phyloP scores from a whole-genome alignment of 2,329 filamentous ascomycete species.

The Epichloe gansuensis region DNA sequence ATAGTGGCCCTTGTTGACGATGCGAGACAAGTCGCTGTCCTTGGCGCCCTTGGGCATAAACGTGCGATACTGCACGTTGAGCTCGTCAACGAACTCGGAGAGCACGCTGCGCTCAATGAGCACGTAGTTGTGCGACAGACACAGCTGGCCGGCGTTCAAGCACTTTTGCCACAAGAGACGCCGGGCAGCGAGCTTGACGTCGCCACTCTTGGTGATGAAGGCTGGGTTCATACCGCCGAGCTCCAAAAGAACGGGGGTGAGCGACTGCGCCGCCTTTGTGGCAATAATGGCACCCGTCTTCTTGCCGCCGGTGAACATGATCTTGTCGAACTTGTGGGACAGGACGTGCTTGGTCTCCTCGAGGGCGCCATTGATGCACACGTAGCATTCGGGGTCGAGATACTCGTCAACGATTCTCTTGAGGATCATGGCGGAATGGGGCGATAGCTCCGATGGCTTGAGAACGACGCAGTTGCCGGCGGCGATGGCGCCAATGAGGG shows the following conservation, averaged over 20 bases:
- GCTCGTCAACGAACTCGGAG: slow-evolving; percentile 56
- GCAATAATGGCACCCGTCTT: slow-evolving; percentile 75
- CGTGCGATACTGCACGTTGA: slow-evolving; percentile 57
- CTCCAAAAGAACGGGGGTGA: slow-evolving; percentile 82
- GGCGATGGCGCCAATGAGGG: slow-evolving; percentile 78
- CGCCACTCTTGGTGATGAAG: slow-evolving; percentile 73
- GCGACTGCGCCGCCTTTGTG: slow-evolving; percentile 75
- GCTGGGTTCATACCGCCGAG: slow-evolving; percentile 87
- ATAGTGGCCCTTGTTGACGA: slow-evolving; percentile 72
- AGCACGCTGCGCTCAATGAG: slow-evolving; percentile 67
- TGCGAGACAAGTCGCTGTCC: slow-evolving; percentile 66
- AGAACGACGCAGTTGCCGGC: slow-evolving; percentile 82
- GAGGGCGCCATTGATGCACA: slow-evolving; percentile 67
- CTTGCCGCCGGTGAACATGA: slow-evolving; percentile 83
- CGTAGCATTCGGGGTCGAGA: slow-evolving; percentile 67
- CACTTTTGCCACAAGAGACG: slow-evolving; percentile 83
- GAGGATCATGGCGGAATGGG: slow-evolving; percentile 63
- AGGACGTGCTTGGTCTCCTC: slow-evolving; percentile 71
- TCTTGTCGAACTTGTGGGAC: slow-evolving; percentile 91
- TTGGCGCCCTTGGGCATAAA: slow-evolving; percentile 78
- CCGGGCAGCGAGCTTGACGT: slow-evolving; percentile 68
- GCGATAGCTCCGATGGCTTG: slow-evolving; percentile 80
- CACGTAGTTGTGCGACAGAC: slow-evolving; percentile 85
- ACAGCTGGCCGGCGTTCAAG: slow-evolving; percentile 79
- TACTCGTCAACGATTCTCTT: slow-evolving; percentile 63